These are phyloP conservation scores for Apiotrichum siamense DNA, from an alignment of 1,284 basidiomycete species.

Conservation along the genomic window DNA sequence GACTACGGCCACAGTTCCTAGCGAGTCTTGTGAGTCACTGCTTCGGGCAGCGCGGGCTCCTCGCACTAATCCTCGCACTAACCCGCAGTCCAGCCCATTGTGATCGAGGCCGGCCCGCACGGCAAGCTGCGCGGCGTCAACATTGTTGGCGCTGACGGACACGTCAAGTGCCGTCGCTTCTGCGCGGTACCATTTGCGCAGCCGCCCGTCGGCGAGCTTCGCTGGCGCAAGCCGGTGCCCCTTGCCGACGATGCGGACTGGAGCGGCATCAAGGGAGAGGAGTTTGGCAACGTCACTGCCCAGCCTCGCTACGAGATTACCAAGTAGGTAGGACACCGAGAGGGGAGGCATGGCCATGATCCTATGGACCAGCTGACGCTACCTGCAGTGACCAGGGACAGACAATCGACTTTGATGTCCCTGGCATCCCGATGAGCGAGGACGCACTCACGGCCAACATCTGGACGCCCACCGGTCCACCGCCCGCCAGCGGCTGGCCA, in stretches of 20 bases:
- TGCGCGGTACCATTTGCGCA: constrained; percentile 19
- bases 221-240: constrained; percentile 20
- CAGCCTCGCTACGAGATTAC: constrained; percentile 22
- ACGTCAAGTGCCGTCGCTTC: constrained; percentile 21
- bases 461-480: constrained; percentile 20
- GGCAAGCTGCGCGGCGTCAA: constrained; percentile 18
- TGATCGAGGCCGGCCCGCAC: constrained; percentile 18
- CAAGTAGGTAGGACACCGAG: constrained; percentile 13
- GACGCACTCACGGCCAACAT: constrained; percentile 23
- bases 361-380: neutral
- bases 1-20: too few relatives aligned
- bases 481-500: constrained; percentile 20
- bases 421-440: constrained; percentile 7
- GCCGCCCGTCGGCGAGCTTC: constrained; percentile 16
- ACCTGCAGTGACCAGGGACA: constrained; percentile 12
- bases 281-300: constrained; percentile 18
- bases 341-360: neutral
- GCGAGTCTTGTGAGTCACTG: neutral
- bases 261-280: constrained; percentile 13
- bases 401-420: constrained; percentile 2
- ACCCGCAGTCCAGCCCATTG: constrained; percentile 16
- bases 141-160: constrained; percentile 14
- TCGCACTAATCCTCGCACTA: too few relatives aligned
- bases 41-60: too few relatives aligned
- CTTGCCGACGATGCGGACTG: constrained; percentile 15